Evolutionary conservation across 2,329 filamentous ascomycete genomes (phyloP), one percentile per base, ranked within the genome.

Genomic region (Paraphoma sp.): DNA sequence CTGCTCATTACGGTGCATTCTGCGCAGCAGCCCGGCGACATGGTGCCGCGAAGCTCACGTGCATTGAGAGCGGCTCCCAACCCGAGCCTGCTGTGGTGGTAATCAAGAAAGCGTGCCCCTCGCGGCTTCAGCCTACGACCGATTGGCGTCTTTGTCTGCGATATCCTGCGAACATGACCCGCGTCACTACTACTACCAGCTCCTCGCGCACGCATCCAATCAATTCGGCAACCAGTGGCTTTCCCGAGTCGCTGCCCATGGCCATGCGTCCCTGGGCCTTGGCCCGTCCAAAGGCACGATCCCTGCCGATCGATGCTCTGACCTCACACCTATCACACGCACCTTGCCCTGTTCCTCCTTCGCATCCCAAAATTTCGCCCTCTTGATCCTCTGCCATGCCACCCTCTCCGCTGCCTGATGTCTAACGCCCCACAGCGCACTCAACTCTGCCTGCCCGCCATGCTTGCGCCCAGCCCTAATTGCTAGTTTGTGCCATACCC

Each of bases 281-380:
- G 54, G 43, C 45, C 51, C 23, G 12, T 28, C 43, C 28, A 36
- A 42, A 23, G 33, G 31, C 31, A 11, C 28, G 29, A 29, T 48
- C 42, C 56, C 53, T 57, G 64, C 64, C 64, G 64, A 67, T 69
- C 66, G 41, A 46, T 47, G 56, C 63, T 66, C 63, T 69, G 62
- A 65, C 62, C 65, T 67, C 67, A 65, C 62, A 17, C 33, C 30
- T 17, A 28, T 48, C 40, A 29, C 49, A 44, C 29, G 7, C 33
- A 46, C 9, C n/a, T 28, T 16, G 28, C 29, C 23, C 31, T 33
- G 17, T 53, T 52, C 43, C 41, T n/a, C 52, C 42, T 56, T 42
- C 47, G 10, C 52, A 45, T 53, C 52, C 49, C 61, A 61, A 63
- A 62, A 54, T 53, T 62, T 53, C 63, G 45, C 48, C 45, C 49